Evolutionary conservation across 495 filamentous ascomycete genomes (phyloP).

Genomic region (Hypoxylon crocopeplum): DNA sequence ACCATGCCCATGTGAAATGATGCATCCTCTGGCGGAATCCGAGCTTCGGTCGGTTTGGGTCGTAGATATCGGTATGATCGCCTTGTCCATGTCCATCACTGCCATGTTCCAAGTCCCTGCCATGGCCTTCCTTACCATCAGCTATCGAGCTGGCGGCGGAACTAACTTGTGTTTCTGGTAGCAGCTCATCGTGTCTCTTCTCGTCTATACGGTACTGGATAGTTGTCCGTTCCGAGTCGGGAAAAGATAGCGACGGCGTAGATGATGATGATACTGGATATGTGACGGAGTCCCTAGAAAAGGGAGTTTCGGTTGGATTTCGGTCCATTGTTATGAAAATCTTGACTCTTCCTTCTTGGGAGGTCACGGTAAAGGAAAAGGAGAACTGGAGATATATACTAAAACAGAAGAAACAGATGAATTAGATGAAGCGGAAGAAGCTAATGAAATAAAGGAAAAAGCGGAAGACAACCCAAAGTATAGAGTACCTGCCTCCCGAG

Average conservation of each 20-base stretch:
- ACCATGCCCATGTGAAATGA: conserved; percentile 77
- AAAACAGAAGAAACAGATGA: conserved; percentile 21
- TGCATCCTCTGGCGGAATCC: conserved; percentile 56
- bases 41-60: conserved; percentile 34
- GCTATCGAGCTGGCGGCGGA: conserved; percentile 28
- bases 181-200: conserved; percentile 17
- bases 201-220: conserved; percentile 14
- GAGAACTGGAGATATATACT: conserved; percentile 9
- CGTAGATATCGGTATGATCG: conserved; percentile 24
- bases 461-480: conserved; percentile 17
- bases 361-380: conserved; percentile 5
- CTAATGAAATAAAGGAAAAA: conserved; percentile 19
- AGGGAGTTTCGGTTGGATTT: conserved; percentile 1
- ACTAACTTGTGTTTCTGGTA: conserved; percentile 5
- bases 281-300: conserved; percentile 7
- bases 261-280: conserved; percentile 11
- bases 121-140: conserved; percentile 20
- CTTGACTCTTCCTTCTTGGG: neutral
- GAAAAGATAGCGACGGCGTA: conserved; percentile 6
- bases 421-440: conserved; percentile 8
- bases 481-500: conserved; percentile 35
- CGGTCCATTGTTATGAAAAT: conserved; percentile 23
- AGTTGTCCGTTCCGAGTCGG: conserved; percentile 3
- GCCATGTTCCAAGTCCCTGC: conserved; percentile 22
- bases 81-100: conserved; percentile 6